A percentile compares a stretch with the other conserved stretches of the same genome.
phyloP scores from a whole-genome alignment of 2,329 filamentous ascomycete genomes.

The Daldinia sp. region DNA sequence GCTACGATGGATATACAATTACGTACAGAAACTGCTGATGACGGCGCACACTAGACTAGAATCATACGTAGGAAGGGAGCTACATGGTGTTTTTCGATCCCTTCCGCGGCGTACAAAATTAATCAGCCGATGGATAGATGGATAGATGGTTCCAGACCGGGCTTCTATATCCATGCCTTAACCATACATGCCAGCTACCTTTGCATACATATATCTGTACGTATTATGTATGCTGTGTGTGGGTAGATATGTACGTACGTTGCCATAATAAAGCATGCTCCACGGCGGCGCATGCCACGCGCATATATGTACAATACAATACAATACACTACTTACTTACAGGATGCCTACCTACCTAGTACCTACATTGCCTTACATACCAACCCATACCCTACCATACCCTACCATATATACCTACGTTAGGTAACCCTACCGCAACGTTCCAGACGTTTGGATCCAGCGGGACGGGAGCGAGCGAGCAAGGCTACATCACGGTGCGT shows the following conservation, averaged over 20 bases:
- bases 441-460: conserved; percentile 27
- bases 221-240: not conserved
- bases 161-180: conserved; percentile 3
- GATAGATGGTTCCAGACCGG: conserved; percentile 28
- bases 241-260: not conserved
- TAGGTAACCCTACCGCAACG: conserved; percentile 3
- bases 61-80: conserved; percentile 10
- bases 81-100: not conserved
- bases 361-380: not conserved
- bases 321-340: too few relatives aligned
- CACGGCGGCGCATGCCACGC: conserved; percentile 3
- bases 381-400: not conserved
- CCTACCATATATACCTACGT: not conserved
- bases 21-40: not conserved
- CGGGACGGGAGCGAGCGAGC: conserved; percentile 19
- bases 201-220: conserved; percentile 6
- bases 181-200: not conserved
- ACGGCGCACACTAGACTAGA: not conserved
- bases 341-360: too few relatives aligned
- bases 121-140: conserved; percentile 25
- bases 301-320: too few relatives aligned
- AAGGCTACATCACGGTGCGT: not conserved
- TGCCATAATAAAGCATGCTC: not conserved
- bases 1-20: not conserved
- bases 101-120: conserved; percentile 17